A percentile compares a stretch with the other conserved stretches of the same genome.
Conservation (phyloP, 2,329 filamentous ascomycete genomes). For the Cladophialophora immunda region DNA sequence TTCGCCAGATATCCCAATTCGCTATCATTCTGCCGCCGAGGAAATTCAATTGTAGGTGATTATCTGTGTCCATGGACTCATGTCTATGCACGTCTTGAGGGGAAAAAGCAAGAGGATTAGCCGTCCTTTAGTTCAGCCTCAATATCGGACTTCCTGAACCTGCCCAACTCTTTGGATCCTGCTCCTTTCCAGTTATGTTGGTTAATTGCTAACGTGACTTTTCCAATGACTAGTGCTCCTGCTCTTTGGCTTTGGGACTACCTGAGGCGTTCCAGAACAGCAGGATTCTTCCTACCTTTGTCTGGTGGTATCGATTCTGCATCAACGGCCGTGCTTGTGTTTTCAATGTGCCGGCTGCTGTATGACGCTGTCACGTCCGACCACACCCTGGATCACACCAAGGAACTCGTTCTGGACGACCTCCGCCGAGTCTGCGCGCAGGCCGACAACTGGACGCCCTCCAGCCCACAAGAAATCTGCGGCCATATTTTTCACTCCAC, state of each 20-base stretch:
- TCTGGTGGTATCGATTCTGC: slow-evolving; percentile 53
- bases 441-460: not conserved
- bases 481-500: slow-evolving; percentile 61
- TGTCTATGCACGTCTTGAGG: not conserved
- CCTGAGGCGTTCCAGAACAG: slow-evolving; percentile 47
- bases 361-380: slow-evolving; percentile 46
- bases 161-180: not conserved
- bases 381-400: not conserved
- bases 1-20: slow-evolving; percentile 45
- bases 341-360: slow-evolving; percentile 51
- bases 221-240: not conserved
- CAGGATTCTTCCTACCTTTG: slow-evolving; percentile 51
- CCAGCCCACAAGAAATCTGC: slow-evolving; percentile 65
- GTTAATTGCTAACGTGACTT: not conserved
- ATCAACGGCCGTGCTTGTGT: slow-evolving; percentile 48
- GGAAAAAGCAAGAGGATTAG: not conserved
- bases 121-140: not conserved
- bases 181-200: not conserved
- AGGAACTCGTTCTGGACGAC: slow-evolving; percentile 42
- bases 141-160: not conserved
- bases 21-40: slow-evolving; percentile 46
- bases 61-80: not conserved
- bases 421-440: slow-evolving; percentile 38
- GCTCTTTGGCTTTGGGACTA: slow-evolving; percentile 53
- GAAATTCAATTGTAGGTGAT: slow-evolving; percentile 47